Conservation (phyloP, 495 filamentous ascomycete genomes). For the Penicillium manginii region DNA sequence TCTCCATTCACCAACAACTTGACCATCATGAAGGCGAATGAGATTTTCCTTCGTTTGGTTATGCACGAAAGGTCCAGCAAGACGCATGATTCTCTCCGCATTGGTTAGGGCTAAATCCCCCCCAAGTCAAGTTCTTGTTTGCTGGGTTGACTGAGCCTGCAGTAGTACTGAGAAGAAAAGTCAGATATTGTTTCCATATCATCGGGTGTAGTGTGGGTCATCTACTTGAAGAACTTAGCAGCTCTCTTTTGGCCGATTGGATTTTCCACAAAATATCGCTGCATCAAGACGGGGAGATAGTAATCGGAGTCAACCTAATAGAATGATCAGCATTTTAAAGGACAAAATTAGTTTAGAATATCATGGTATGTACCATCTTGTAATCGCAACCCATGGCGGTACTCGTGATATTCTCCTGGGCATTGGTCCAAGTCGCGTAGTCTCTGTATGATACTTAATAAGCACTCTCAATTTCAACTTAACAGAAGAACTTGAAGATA, state of each 20-base stretch:
- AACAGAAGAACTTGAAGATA: too few species aligned
- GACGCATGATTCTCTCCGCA: constrained; percentile 60
- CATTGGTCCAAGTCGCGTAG: constrained; percentile 63
- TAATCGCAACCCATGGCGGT: constrained; percentile 62
- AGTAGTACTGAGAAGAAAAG: constrained; percentile 32
- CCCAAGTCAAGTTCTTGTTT: constrained; percentile 57
- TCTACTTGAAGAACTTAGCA: constrained; percentile 49
- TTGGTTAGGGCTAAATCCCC: constrained; percentile 52
- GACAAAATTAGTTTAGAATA: neutral
- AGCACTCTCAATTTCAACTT: neutral
- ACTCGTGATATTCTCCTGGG: constrained; percentile 54
- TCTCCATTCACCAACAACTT: constrained; percentile 67
- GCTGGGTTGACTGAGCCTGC: constrained; percentile 47
- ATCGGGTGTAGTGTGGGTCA: neutral
- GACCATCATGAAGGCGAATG: constrained; percentile 55
- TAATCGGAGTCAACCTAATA: constrained; percentile 63
- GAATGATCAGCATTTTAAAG: neutral
- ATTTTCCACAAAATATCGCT: constrained; percentile 60
- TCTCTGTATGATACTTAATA: constrained; percentile 37
- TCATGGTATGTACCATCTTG: constrained; percentile 56
- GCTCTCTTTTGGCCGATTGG: constrained; percentile 42
- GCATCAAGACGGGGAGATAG: constrained; percentile 59
- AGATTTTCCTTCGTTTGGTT: constrained; percentile 58
- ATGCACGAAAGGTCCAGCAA: constrained; percentile 57
- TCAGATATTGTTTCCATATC: neutral